Conservation (phyloP, 306 rosid species). For the Quercus glauca region DNA sequence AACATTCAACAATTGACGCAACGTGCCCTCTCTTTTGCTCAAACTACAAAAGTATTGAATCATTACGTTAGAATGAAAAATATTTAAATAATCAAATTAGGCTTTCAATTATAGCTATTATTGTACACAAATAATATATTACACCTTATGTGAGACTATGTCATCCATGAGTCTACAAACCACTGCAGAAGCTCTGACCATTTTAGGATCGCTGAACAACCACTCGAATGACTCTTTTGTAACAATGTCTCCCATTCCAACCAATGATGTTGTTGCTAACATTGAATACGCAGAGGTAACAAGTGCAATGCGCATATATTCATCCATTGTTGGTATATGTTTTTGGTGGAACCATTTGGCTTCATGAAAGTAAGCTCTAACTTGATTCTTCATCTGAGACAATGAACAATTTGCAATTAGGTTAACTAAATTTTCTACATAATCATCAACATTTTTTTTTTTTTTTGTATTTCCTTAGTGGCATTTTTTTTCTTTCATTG, state of each 20-base stretch:
- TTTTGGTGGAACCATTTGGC: slow-evolving; percentile 42
- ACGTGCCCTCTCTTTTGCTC: slow-evolving; percentile 31
- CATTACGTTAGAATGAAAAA: background rate
- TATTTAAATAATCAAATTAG: background rate
- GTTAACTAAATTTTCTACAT: too few species aligned
- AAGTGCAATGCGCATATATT: slow-evolving; percentile 12
- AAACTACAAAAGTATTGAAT: background rate
- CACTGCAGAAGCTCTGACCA: slow-evolving; percentile 11
- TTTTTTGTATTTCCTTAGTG: too few species aligned
- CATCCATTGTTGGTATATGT: slow-evolving; percentile 31
- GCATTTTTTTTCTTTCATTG: too few species aligned
- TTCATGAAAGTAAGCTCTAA: slow-evolving; percentile 28
- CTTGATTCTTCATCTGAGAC: slow-evolving; percentile 12
- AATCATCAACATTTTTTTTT: background rate
- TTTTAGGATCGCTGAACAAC: slow-evolving; percentile 22
- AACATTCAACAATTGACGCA: slow-evolving; percentile 27
- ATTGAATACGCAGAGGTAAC: background rate
- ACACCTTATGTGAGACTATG: slow-evolving; percentile 37
- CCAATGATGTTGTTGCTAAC: slow-evolving; percentile 14
- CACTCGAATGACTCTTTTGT: slow-evolving; percentile 38
- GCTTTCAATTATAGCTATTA: background rate
- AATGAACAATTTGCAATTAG: too few species aligned
- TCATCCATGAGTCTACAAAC: slow-evolving; percentile 45
- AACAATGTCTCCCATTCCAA: slow-evolving; percentile 27
- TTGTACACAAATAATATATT: background rate